A percentile compares a stretch with the other conserved stretches of the same genome.
Evolutionary conservation across 495 filamentous ascomycete genomes (phyloP).

Genomic region (Neurospora discreta): DNA sequence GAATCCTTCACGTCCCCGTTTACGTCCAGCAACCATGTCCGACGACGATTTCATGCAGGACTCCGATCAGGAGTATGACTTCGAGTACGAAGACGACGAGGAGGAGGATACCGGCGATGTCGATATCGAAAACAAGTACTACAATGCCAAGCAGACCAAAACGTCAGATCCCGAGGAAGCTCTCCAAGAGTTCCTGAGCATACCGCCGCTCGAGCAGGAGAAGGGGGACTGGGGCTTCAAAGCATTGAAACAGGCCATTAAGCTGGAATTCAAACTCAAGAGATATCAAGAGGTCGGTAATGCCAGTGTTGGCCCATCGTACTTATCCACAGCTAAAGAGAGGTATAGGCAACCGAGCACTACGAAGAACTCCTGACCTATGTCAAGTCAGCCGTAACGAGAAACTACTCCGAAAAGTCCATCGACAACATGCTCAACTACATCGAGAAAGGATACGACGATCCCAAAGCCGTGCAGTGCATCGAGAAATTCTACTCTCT

Average conservation of each 20-base stretch:
- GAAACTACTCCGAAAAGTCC: conserved; percentile 98
- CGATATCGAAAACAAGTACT: conserved; percentile 98
- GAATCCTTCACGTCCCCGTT: background rate
- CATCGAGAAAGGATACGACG: conserved; percentile 86
- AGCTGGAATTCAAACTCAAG: conserved; percentile 82
- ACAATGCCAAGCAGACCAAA: conserved; percentile 98
- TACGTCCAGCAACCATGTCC: conserved; percentile 49
- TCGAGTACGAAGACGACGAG: conserved; percentile 88
- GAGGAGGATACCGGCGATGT: conserved; percentile 82
- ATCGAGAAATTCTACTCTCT: conserved; percentile 95
- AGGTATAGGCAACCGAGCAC: conserved; percentile 75
- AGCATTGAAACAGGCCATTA: conserved; percentile 93
- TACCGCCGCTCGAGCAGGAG: conserved; percentile 70
- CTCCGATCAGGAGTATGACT: conserved; percentile 93
- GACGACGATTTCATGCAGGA: conserved; percentile 99
- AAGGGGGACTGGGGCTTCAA: conserved; percentile 99
- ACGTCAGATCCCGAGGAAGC: conserved; percentile 74
- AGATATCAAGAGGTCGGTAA: conserved; percentile 58
- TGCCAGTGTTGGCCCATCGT: too few species aligned
- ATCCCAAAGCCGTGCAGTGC: conserved; percentile 60
- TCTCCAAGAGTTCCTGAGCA: conserved; percentile 79
- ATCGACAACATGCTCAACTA: conserved; percentile 99
- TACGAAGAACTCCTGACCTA: conserved; percentile 94
- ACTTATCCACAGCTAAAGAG: background rate
- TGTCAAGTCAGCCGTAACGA: conserved; percentile 90